phyloP scores from a whole-genome alignment of 345 rosid genomes.

The Lepidium didymum region DNA sequence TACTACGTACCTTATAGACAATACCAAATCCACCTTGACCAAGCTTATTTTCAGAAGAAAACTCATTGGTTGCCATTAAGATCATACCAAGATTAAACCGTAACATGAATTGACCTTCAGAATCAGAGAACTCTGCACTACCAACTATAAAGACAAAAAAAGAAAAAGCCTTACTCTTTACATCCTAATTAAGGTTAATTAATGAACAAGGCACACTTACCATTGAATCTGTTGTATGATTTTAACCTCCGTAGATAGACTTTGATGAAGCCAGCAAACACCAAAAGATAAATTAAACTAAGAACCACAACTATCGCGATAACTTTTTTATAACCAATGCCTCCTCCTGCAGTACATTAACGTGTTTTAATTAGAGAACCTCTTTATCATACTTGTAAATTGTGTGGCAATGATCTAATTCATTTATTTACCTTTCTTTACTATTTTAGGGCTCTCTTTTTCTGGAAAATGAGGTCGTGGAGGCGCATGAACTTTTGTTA shows the following conservation, averaged over 20 bases:
- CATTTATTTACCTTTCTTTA: not conserved
- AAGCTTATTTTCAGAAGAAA: conserved; percentile 25
- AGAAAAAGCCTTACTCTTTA: not conserved
- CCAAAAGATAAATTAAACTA: not conserved
- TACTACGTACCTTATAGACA: conserved; percentile 32
- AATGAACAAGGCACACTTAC: not conserved
- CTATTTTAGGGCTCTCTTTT: not conserved
- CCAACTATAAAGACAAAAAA: not conserved
- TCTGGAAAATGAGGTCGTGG: not conserved
- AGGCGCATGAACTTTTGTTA: not conserved
- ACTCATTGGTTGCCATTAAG: conserved; percentile 7
- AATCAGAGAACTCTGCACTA: not conserved
- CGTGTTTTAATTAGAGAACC: not conserved
- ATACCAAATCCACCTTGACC: conserved; percentile 43
- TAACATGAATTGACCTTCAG: conserved; percentile 3
- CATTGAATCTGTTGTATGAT: not conserved
- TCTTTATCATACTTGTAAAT: not conserved
- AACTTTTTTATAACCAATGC: not conserved
- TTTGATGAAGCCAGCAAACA: not conserved
- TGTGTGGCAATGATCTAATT: not conserved
- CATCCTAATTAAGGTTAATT: not conserved
- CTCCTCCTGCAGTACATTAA: not conserved
- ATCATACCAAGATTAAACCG: conserved; percentile 13
- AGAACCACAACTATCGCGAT: not conserved
- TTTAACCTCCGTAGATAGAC: not conserved